These are phyloP conservation scores for Chalciporus piperatus DNA, from an alignment of 768 basidiomycete genomes.

Conservation along the genomic window DNA sequence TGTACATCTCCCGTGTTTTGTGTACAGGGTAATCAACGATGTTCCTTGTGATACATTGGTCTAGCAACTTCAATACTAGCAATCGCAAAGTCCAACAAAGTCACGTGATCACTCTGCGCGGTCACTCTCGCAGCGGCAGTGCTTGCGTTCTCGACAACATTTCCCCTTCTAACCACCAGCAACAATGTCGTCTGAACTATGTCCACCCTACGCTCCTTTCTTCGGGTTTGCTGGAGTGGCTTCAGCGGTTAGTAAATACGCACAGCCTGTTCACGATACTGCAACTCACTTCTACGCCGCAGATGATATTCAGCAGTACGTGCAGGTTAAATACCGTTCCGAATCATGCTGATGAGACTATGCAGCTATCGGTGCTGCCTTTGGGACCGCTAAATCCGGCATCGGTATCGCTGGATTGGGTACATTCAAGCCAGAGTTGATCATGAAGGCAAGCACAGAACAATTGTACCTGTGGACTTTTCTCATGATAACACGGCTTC, in stretches of 20 bases:
- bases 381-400: slow-evolving; percentile 94
- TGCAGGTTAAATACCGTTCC: slow-evolving; percentile 17
- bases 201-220: slow-evolving; percentile 95
- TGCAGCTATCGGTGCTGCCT: slow-evolving; percentile 89
- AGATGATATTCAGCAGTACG: slow-evolving; percentile 98
- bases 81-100: background rate
- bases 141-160: background rate
- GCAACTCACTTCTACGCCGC: slow-evolving; percentile 10
- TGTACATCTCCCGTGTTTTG: too few species aligned
- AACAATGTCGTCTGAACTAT: slow-evolving; percentile 52
- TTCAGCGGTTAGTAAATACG: slow-evolving; percentile 64
- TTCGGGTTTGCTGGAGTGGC: slow-evolving; percentile 98
- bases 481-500: background rate
- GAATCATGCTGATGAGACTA: slow-evolving; percentile 8
- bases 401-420: slow-evolving; percentile 96
- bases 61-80: too few species aligned
- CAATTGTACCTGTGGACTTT: background rate
- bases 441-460: slow-evolving; percentile 79
- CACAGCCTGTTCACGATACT: background rate
- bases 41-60: too few species aligned
- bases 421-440: slow-evolving; percentile 90
- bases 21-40: too few species aligned
- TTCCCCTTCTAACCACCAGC: background rate
- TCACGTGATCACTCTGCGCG: slow-evolving; percentile 13
- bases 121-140: too few species aligned